Conservation (phyloP, 306 rosid genomes). For the Quercus robur region DNA sequence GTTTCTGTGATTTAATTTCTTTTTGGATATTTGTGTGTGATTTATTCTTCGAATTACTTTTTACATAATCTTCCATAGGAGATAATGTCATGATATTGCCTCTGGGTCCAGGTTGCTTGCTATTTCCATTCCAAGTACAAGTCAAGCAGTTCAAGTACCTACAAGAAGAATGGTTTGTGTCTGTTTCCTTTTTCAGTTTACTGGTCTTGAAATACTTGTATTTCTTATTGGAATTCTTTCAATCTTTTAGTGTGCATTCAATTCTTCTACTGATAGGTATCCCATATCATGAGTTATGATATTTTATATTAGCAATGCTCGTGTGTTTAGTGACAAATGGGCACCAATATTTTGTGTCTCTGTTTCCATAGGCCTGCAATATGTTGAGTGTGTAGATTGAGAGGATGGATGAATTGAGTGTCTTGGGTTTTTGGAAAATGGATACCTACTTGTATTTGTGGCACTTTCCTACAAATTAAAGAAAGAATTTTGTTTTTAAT, state of each 20-base stretch:
- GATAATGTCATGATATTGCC: background rate
- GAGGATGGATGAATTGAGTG: too few relatives aligned
- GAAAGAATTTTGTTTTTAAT: background rate
- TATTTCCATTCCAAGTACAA: constrained; percentile 50
- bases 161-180: constrained; percentile 48
- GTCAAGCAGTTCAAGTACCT: constrained; percentile 43
- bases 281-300: background rate
- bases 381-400: too few relatives aligned
- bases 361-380: too few relatives aligned
- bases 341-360: background rate
- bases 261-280: background rate
- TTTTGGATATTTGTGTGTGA: background rate
- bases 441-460: background rate
- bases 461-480: background rate
- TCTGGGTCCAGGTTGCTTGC: constrained; percentile 47
- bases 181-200: background rate
- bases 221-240: background rate
- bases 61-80: background rate
- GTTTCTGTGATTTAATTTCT: constrained; percentile 7
- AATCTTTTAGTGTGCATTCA: background rate
- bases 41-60: background rate
- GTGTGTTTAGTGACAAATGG: background rate
- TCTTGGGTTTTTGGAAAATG: background rate
- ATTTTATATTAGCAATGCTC: background rate
- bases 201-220: background rate